phyloP scores from a whole-genome alignment of 2,329 filamentous ascomycete genomes.

The Phaeosphaeria sp. region DNA sequence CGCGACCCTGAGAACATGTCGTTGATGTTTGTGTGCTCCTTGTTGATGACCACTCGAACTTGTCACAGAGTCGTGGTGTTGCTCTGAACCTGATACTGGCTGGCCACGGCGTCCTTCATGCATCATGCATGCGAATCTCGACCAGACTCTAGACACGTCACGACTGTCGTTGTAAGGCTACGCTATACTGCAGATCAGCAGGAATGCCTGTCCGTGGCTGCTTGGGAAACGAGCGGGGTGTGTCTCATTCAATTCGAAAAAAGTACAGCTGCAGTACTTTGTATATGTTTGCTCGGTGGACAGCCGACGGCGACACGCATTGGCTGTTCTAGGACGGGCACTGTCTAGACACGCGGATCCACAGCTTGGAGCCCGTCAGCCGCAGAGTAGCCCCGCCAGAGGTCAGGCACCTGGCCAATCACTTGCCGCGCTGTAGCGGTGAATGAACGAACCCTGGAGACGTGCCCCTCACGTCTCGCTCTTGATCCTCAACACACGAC shows the following conservation, averaged over 20 bases:
- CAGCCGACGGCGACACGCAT: background rate
- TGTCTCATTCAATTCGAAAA: background rate
- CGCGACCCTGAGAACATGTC: background rate
- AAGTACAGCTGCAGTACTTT: background rate
- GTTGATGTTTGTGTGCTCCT: background rate
- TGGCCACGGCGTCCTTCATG: background rate
- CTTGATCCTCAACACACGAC: constrained; percentile 18
- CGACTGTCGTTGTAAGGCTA: background rate
- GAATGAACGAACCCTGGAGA: constrained; percentile 21
- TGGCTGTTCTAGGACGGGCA: background rate
- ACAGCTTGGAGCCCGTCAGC: constrained; percentile 6
- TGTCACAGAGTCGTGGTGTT: background rate
- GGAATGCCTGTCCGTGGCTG: background rate
- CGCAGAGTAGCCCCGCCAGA: constrained; percentile 18
- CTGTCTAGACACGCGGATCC: background rate
- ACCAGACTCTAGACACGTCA: constrained; percentile 1
- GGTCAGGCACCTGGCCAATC: constrained; percentile 24
- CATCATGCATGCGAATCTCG: background rate
- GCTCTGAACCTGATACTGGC: background rate
- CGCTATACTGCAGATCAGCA: background rate
- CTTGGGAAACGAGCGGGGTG: background rate
- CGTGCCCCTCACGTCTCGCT: constrained; percentile 23
- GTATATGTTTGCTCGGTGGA: background rate
- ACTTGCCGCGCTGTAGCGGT: constrained; percentile 21
- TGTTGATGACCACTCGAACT: background rate